These are phyloP conservation scores for Penicillium tannophilum DNA, from an alignment of 495 filamentous ascomycete genomes.

Conservation along the genomic window DNA sequence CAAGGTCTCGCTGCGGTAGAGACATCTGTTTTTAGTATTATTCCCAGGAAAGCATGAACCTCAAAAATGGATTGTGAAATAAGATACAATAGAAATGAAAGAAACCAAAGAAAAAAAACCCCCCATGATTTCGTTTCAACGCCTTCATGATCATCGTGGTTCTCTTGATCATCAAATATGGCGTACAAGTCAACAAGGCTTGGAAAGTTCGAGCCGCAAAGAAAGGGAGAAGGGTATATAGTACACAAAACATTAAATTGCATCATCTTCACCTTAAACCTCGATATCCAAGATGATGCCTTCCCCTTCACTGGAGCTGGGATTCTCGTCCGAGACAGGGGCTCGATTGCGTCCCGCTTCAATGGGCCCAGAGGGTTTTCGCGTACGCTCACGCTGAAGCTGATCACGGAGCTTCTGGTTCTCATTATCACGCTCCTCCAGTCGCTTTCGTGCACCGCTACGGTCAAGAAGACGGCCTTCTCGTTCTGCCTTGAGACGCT, in stretches of 20 bases:
- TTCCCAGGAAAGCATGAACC: neutral
- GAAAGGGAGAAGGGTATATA: conserved; percentile 20
- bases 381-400: conserved; percentile 65
- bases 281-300: conserved; percentile 50
- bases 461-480: conserved; percentile 87
- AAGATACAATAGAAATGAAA: conserved; percentile 20
- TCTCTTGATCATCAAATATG: conserved; percentile 18
- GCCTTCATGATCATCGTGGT: conserved; percentile 28
- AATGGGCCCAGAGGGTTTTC: conserved; percentile 32
- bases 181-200: conserved; percentile 14
- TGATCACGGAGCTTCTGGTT: conserved; percentile 71
- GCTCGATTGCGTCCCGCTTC: conserved; percentile 16
- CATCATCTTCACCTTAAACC: conserved; percentile 21
- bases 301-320: conserved; percentile 48
- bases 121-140: conserved; percentile 12
- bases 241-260: conserved; percentile 14
- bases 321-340: conserved; percentile 32
- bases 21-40: conserved; percentile 11
- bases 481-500: conserved; percentile 83
- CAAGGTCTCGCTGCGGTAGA: conserved; percentile 65
- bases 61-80: conserved; percentile 10
- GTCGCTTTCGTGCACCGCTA: conserved; percentile 75
- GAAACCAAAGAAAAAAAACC: neutral
- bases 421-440: conserved; percentile 80
- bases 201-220: conserved; percentile 10